Percentiles rank a stretch among this genome's conserved stretches.
Evolutionary conservation across 768 basidiomycete species (phyloP).

Genomic region (Podaxis sp.): DNA sequence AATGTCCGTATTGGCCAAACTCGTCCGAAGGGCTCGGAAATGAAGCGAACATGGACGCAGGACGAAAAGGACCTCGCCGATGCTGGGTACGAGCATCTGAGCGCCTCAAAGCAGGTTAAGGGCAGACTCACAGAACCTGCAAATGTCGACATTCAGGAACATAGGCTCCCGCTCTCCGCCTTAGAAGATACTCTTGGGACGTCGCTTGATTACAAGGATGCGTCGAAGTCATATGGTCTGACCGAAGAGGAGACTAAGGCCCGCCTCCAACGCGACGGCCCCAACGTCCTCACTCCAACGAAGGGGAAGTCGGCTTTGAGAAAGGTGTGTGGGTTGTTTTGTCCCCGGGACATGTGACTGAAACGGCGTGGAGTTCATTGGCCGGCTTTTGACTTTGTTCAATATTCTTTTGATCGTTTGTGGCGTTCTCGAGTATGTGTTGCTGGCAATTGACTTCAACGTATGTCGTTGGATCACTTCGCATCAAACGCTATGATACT

Average conservation of each 20-base stretch:
- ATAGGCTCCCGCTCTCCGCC: slow-evolving; percentile 40
- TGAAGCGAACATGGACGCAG: slow-evolving; percentile 62
- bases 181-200: slow-evolving; percentile 44
- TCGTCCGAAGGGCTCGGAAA: slow-evolving; percentile 55
- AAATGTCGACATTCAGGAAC: slow-evolving; percentile 59
- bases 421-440: slow-evolving; percentile 62
- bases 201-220: slow-evolving; percentile 51
- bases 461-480: slow-evolving; percentile 25
- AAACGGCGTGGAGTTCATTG: slow-evolving; percentile 47
- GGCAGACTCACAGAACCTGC: slow-evolving; percentile 17
- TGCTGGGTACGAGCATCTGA: slow-evolving; percentile 66
- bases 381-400: slow-evolving; percentile 64
- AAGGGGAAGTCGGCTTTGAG: slow-evolving; percentile 63
- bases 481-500: slow-evolving; percentile 6
- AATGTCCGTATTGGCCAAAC: slow-evolving; percentile 21
- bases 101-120: slow-evolving; percentile 32
- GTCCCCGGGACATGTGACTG: neutral
- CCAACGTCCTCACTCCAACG: slow-evolving; percentile 63
- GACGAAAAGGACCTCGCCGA: slow-evolving; percentile 66
- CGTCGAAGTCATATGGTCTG: slow-evolving; percentile 49
- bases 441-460: slow-evolving; percentile 62
- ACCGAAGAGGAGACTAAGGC: slow-evolving; percentile 49
- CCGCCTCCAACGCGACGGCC: slow-evolving; percentile 54
- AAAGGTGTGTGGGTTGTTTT: slow-evolving; percentile 40
- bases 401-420: slow-evolving; percentile 67